phyloP scores from a whole-genome alignment of 352 stramenopile genomes.

The Globisporangium apiculatum region DNA sequence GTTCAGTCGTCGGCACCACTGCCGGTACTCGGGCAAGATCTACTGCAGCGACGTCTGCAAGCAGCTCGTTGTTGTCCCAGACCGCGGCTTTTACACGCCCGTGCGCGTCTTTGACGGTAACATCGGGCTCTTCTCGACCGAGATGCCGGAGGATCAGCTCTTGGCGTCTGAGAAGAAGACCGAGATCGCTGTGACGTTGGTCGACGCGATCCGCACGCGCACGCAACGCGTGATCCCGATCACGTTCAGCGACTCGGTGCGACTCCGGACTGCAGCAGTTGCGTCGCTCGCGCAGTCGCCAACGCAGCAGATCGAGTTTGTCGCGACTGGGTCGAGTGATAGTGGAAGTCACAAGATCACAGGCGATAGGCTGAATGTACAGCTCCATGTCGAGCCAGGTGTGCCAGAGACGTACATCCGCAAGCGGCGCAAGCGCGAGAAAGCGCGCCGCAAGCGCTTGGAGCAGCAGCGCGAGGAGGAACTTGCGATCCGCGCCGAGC shows the following conservation, averaged over 20 bases:
- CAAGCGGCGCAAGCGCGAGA: slow-evolving; percentile 80
- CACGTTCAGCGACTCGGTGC: slow-evolving; percentile 59
- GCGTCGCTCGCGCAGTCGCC: slow-evolving; percentile 26
- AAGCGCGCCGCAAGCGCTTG: slow-evolving; percentile 63
- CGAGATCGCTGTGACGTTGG: slow-evolving; percentile 79
- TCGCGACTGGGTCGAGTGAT: slow-evolving; percentile 1
- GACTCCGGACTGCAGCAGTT: slow-evolving; percentile 40
- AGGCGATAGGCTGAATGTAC: slow-evolving; percentile 32
- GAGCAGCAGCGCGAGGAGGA: slow-evolving; percentile 73
- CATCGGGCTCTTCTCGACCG: slow-evolving; percentile 77
- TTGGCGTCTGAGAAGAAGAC: slow-evolving; percentile 83
- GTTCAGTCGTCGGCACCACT: slow-evolving; percentile 86
- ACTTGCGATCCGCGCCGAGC: slow-evolving; percentile 53
- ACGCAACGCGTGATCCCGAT: slow-evolving; percentile 54
- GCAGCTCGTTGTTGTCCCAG: slow-evolving; percentile 68
- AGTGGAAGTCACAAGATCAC: slow-evolving; percentile 26
- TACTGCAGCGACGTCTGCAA: slow-evolving; percentile 83
- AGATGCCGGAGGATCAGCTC: slow-evolving; percentile 77
- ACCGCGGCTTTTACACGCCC: slow-evolving; percentile 73
- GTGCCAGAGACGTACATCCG: slow-evolving; percentile 83
- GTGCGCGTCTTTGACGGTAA: slow-evolving; percentile 73
- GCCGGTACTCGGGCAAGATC: slow-evolving; percentile 79
- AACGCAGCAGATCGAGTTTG: slow-evolving; percentile 59
- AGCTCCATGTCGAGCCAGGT: slow-evolving; percentile 52
- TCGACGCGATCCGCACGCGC: slow-evolving; percentile 59